Base-by-base conservation (phyloP, 2,329 filamentous ascomycete species). In the Phaeosphaeria sp. region DNA sequence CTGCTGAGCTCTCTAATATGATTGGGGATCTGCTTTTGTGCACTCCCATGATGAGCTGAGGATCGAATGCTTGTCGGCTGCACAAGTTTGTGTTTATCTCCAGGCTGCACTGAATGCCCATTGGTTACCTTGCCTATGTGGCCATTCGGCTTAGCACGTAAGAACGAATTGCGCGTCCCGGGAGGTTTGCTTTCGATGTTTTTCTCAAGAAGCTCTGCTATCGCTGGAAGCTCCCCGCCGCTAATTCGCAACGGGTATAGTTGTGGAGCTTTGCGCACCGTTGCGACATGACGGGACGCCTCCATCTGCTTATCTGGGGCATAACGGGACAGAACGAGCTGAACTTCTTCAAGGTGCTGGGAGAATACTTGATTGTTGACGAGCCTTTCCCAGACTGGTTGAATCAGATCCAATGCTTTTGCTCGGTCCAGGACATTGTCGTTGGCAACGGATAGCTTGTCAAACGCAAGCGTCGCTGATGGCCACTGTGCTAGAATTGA, bases 311-410 rank as follows among this genome's bases (percentile, higher is more conserved):
- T 9, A 5, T 45, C 40, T 43, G n/a, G 2, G 67, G 40, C 11
- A 36, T 53, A 55, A 39, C 22, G 27, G 39, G 55, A 33, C n/a
- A 66, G 57, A 8, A 83, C 61, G 0, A 46, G 6, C 51, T 87
- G 83, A 0, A 84, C 78, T 24, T 76, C 44, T 9, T 73, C 53
- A 0, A 86, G 57, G 60, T 86, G 81, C 0, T 67, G 43, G 0
- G 75, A 78, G 0, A 87, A 74, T 25, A 83, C 75, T 9, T 76
- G 58, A 45, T 87, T 87, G 5, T 79, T 74, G n/a, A 76, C 80
- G 0, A 85, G 63, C 0, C 81, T 78, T 4, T 71, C 59, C 84
- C 84, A 87, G 50, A 85, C 80, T 0, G 77, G 77, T 0, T 64
- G 60, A 15, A 87, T 66, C 0, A 68, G 63, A 0, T 74, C 61